Percentiles rank a stretch among this genome's conserved stretches.
Conservation (phyloP, 2,329 filamentous ascomycete genomes). For the Pyrenophora tritici-repentis region DNA sequence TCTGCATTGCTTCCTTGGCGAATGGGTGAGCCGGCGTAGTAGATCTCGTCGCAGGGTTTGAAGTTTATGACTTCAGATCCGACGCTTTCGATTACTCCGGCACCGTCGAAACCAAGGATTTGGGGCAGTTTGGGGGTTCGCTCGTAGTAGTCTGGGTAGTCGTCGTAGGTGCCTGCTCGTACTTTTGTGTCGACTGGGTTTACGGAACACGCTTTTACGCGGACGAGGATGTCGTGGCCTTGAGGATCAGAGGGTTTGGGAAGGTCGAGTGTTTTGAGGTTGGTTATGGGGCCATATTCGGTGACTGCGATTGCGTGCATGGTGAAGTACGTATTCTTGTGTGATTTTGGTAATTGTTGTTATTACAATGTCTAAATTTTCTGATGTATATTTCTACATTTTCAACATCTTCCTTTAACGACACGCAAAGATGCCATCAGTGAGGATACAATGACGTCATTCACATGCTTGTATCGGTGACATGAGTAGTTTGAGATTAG, state of each 20-base stretch:
- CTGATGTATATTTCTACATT: no score
- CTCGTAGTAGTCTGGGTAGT: slow-evolving; percentile 12
- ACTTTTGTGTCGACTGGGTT: slow-evolving; percentile 12
- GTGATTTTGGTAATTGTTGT: no score
- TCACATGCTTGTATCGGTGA: neutral
- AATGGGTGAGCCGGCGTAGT: slow-evolving; percentile 10
- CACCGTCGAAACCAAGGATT: slow-evolving; percentile 12
- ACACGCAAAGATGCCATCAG: neutral
- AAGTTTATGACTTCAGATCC: neutral
- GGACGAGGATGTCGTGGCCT: slow-evolving; percentile 8
- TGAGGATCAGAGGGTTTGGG: neutral
- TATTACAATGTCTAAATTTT: no score
- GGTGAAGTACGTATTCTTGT: no score
- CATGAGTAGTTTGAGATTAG: no score
- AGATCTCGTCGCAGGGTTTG: slow-evolving; percentile 5
- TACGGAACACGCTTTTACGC: slow-evolving; percentile 6
- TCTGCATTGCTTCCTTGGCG: slow-evolving; percentile 12
- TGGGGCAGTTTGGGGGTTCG: slow-evolving; percentile 6
- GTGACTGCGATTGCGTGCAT: slow-evolving; percentile 12
- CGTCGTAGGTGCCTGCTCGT: slow-evolving; percentile 10
- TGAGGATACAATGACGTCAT: no score
- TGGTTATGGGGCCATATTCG: slow-evolving; percentile 7
- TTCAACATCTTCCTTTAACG: no score
- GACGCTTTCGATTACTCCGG: slow-evolving; percentile 4
- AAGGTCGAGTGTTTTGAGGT: slow-evolving; percentile 3